These are phyloP conservation scores for Chaetomidium leptoderma DNA, from an alignment of 495 filamentous ascomycete genomes.

Conservation along the genomic window DNA sequence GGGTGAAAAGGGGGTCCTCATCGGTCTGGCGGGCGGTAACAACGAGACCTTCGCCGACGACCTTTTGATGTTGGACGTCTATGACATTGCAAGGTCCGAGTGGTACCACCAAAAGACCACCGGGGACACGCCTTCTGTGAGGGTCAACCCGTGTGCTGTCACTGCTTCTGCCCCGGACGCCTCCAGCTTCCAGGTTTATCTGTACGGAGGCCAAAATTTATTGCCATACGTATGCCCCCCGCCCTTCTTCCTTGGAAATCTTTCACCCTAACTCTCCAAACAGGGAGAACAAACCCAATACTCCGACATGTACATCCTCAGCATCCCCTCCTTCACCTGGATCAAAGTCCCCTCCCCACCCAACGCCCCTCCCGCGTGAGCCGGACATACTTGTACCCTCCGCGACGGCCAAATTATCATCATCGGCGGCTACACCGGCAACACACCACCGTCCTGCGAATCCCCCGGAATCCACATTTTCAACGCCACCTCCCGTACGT, in stretches of 20 bases:
- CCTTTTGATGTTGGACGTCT: constrained; percentile 69
- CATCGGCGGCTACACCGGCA: constrained; percentile 65
- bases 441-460: constrained; percentile 59
- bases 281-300: constrained; percentile 54
- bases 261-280: background rate
- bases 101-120: constrained; percentile 74
- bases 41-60: constrained; percentile 58
- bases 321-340: constrained; percentile 72
- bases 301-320: constrained; percentile 72
- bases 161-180: constrained; percentile 67
- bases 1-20: constrained; percentile 62
- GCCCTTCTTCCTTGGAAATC: background rate
- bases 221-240: constrained; percentile 44
- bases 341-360: constrained; percentile 55
- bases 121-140: constrained; percentile 57
- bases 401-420: constrained; percentile 69
- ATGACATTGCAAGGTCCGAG: constrained; percentile 68
- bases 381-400: constrained; percentile 65
- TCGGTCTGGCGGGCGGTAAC: constrained; percentile 65
- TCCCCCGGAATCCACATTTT: constrained; percentile 64
- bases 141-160: constrained; percentile 71
- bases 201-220: constrained; percentile 72
- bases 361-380: constrained; percentile 56
- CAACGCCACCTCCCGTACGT: constrained; percentile 56
- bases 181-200: constrained; percentile 66